Evolutionary conservation across 345 rosid species (phyloP).

Genomic region (Syzygium aromaticum): DNA sequence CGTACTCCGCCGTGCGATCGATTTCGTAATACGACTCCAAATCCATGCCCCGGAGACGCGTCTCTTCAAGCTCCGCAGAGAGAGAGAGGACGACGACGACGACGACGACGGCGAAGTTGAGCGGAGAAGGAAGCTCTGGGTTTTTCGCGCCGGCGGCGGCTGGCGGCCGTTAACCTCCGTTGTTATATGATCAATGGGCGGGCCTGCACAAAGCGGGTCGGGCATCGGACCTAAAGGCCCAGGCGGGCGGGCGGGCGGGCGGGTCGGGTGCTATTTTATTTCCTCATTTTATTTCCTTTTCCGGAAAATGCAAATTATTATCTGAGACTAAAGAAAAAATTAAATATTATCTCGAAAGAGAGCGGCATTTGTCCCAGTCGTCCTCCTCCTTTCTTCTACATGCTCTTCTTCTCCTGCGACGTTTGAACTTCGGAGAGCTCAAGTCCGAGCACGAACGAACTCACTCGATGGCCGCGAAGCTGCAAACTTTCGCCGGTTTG

Average conservation of each 20-base stretch:
- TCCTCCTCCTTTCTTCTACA: background rate
- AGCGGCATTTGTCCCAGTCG: background rate
- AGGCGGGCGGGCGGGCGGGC: too few species aligned
- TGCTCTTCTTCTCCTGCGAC: background rate
- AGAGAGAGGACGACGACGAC: background rate
- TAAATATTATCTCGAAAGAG: background rate
- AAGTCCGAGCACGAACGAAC: background rate
- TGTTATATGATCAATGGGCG: background rate
- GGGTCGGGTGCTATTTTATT: background rate
- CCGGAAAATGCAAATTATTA: background rate
- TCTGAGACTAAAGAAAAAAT: background rate
- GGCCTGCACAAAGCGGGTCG: background rate
- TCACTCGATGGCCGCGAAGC: conserved; percentile 17
- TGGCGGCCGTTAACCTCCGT: background rate
- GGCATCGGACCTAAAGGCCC: background rate
- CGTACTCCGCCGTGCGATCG: conserved; percentile 51
- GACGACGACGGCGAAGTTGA: background rate
- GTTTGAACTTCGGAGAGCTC: background rate
- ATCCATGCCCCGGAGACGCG: conserved; percentile 16
- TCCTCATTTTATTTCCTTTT: background rate
- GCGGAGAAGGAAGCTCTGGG: background rate
- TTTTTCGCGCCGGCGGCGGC: background rate
- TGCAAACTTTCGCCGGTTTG: conserved; percentile 32
- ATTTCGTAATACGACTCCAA: conserved; percentile 49
- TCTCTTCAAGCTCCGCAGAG: background rate